Percentiles rank a stretch among this genome's conserved stretches.
These are phyloP conservation scores for Conidiobolus incongruus DNA, from an alignment of 371 early-diverging fungal species.

Conservation along the genomic window DNA sequence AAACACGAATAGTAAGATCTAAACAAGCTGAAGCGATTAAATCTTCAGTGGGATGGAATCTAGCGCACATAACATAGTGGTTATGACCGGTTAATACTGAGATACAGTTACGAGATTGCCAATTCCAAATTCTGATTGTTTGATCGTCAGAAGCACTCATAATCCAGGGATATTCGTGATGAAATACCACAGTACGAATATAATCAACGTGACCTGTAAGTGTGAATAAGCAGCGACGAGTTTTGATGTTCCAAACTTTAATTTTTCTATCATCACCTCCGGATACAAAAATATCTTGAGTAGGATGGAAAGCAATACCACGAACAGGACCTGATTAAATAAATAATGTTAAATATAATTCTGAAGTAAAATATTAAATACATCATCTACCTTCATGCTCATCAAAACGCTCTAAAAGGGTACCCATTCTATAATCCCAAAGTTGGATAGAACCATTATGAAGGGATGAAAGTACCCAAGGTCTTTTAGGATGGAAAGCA, in stretches of 20 bases:
- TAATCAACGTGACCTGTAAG: slow-evolving; percentile 98
- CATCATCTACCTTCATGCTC: slow-evolving; percentile 86
- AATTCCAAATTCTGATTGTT: slow-evolving; percentile 99
- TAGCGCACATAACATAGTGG: slow-evolving; percentile 99
- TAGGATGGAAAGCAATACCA: slow-evolving; percentile 92
- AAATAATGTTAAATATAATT: background rate
- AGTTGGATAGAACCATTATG: slow-evolving; percentile 97
- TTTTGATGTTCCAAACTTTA: slow-evolving; percentile 99
- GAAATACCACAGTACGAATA: slow-evolving; percentile 94
- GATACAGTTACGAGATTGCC: slow-evolving; percentile 96
- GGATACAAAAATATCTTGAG: slow-evolving; percentile 93
- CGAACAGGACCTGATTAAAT: slow-evolving; percentile 81
- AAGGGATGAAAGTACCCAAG: slow-evolving; percentile 90
- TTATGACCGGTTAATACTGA: slow-evolving; percentile 96
- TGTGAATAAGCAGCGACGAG: slow-evolving; percentile 81
- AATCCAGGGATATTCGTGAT: slow-evolving; percentile 97
- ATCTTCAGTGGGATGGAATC: slow-evolving; percentile 93
- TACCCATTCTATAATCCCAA: slow-evolving; percentile 98
- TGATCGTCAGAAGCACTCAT: slow-evolving; percentile 96
- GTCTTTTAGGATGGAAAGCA: slow-evolving; percentile 94
- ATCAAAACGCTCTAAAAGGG: slow-evolving; percentile 85
- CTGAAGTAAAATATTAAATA: too few species aligned
- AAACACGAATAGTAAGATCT: slow-evolving; percentile 96
- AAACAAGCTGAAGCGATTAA: slow-evolving; percentile 89
- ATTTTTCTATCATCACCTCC: slow-evolving; percentile 99